Conservation (phyloP, 2,329 filamentous ascomycete genomes). For the Aspergillus sp. region DNA sequence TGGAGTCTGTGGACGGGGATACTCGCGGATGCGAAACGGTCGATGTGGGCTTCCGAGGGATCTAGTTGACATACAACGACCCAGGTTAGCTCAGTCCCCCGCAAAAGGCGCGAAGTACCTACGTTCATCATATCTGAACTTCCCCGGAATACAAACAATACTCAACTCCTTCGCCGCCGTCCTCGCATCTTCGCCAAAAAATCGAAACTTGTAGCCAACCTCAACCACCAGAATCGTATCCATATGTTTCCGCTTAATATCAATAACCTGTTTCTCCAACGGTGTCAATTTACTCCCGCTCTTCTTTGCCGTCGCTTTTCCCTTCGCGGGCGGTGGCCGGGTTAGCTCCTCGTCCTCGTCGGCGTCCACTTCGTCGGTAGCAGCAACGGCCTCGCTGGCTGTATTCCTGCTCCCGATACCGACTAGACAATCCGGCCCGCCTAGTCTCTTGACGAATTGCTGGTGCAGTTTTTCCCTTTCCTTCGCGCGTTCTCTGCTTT, state of each 20-base stretch:
- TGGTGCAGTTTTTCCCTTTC: conserved; percentile 66
- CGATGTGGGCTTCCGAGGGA: conserved; percentile 81
- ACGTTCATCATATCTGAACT: conserved; percentile 88
- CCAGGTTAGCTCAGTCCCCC: not conserved
- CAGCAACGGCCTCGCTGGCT: conserved; percentile 46
- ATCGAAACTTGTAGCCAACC: conserved; percentile 95
- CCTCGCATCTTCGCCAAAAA: conserved; percentile 92
- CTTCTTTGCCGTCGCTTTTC: conserved; percentile 52
- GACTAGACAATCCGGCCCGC: conserved; percentile 70
- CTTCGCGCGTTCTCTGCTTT: conserved; percentile 47
- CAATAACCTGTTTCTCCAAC: conserved; percentile 85
- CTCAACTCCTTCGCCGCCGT: conserved; percentile 81
- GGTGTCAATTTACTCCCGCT: conserved; percentile 79
- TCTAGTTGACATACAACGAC: conserved; percentile 38
- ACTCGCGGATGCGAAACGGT: conserved; percentile 89
- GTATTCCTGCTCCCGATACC: conserved; percentile 51
- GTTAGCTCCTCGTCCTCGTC: conserved; percentile 46
- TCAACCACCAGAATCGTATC: conserved; percentile 88
- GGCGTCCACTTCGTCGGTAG: conserved; percentile 50
- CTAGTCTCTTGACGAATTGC: conserved; percentile 84
- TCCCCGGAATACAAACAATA: conserved; percentile 94
- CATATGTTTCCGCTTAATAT: conserved; percentile 84
- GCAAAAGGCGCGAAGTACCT: conserved; percentile 23
- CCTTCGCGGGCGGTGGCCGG: conserved; percentile 40
- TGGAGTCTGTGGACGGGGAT: conserved; percentile 86